Conservation (phyloP, 352 stramenopile genomes). For the Phytopythium kandeliae region DNA sequence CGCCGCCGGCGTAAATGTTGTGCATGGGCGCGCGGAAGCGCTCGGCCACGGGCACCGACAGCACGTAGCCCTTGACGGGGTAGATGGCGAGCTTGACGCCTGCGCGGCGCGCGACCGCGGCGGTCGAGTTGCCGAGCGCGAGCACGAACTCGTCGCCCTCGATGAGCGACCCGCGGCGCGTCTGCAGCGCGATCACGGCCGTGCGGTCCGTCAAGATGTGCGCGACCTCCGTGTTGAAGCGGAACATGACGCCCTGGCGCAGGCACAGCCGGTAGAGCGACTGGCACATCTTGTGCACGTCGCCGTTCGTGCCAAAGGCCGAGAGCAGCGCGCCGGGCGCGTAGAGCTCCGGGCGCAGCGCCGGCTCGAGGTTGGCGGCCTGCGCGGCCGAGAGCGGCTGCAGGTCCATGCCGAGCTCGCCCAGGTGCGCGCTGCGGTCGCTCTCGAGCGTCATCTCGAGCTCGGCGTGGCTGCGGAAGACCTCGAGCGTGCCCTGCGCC, state of each 20-base stretch:
- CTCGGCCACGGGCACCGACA: conserved; percentile 71
- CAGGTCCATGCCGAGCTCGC: conserved; percentile 76
- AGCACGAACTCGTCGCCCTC: conserved; percentile 86
- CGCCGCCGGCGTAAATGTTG: conserved; percentile 80
- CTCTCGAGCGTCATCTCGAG: conserved; percentile 67
- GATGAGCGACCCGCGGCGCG: conserved; percentile 70
- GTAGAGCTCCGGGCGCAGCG: conserved; percentile 52
- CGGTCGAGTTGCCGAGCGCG: conserved; percentile 74
- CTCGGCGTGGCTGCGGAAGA: conserved; percentile 52
- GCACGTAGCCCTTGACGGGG: conserved; percentile 80
- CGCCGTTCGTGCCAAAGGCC: conserved; percentile 77
- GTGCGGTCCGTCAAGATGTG: conserved; percentile 76
- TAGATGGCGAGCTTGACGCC: conserved; percentile 80
- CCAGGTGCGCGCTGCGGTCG: conserved; percentile 62
- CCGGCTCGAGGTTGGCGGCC: conserved; percentile 63
- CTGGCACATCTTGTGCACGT: conserved; percentile 87
- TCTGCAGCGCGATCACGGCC: conserved; percentile 76
- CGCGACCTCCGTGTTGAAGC: conserved; percentile 79
- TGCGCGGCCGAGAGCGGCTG: conserved; percentile 49
- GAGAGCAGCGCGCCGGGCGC: conserved; percentile 65
- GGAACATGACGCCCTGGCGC: conserved; percentile 85
- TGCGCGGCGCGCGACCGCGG: conserved; percentile 52
- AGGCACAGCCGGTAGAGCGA: conserved; percentile 75
- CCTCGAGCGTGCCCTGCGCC: conserved; percentile 76
- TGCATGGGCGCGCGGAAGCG: conserved; percentile 57